Evolutionary conservation across 2,329 filamentous ascomycete species (phyloP).

Genomic region (Verticillium alfalfae): DNA sequence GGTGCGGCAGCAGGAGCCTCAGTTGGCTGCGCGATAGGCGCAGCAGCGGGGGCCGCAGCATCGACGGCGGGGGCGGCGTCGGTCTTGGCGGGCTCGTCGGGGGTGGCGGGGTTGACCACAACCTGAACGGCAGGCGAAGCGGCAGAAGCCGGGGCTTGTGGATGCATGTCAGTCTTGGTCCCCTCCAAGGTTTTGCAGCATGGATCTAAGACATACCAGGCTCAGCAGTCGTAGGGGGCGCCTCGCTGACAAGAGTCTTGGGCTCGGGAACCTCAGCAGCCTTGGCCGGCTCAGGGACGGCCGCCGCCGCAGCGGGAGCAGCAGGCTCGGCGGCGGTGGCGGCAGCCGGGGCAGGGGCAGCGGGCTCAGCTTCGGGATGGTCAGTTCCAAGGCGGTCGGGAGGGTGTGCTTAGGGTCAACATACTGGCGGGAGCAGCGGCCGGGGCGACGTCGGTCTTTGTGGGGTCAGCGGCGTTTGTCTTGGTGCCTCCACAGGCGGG

Average conservation of each 20-base stretch:
- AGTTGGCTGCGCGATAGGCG: conserved; percentile 15
- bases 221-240: not conserved
- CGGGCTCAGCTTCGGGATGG: conserved; percentile 1
- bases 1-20: conserved; percentile 18
- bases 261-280: conserved; percentile 4
- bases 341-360: conserved; percentile 2
- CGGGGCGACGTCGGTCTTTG: conserved; percentile 8
- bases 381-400: not conserved
- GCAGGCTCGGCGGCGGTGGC: not conserved
- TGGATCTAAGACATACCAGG: conserved; percentile 5
- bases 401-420: not conserved
- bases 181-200: not conserved
- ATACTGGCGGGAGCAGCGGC: conserved; percentile 7
- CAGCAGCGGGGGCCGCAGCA: conserved; percentile 15
- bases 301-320: conserved; percentile 9
- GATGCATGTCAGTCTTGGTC: not conserved
- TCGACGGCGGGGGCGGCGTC: conserved; percentile 14
- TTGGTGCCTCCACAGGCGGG: conserved; percentile 17
- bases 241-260: not conserved
- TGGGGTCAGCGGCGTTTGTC: conserved; percentile 15
- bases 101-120: conserved; percentile 16
- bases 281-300: conserved; percentile 10
- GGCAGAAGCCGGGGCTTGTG: conserved; percentile 3
- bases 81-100: conserved; percentile 16
- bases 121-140: conserved; percentile 9